Evolutionary conservation across 306 rosid genomes (phyloP).

Genomic region (Glycyrrhiza uralensis): DNA sequence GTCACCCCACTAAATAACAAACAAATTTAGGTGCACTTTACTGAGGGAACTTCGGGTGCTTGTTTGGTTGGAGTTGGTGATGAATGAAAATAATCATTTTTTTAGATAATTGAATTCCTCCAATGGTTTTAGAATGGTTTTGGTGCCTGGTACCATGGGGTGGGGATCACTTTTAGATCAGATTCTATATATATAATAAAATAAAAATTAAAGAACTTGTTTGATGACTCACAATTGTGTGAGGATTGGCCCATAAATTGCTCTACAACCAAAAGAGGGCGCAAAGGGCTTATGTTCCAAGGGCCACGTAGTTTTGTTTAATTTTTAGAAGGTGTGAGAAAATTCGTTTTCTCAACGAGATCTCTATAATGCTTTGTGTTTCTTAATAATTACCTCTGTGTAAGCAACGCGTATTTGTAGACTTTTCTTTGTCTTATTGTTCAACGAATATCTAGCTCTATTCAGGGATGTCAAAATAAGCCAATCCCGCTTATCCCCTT

Average conservation of each 20-base stretch:
- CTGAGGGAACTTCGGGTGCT: background rate
- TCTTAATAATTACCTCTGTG: background rate
- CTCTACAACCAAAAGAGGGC: background rate
- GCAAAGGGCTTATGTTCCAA: background rate
- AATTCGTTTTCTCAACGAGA: background rate
- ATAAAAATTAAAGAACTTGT: background rate
- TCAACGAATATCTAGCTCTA: too few relatives aligned
- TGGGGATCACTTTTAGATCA: background rate
- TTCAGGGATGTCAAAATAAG: too few relatives aligned
- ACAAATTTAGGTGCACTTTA: background rate
- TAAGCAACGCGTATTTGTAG: background rate
- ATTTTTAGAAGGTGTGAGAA: background rate
- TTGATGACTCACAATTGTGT: background rate
- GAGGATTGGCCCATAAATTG: background rate
- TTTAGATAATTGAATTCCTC: background rate
- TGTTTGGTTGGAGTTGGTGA: background rate
- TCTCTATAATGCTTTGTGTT: background rate
- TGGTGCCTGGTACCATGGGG: too few relatives aligned
- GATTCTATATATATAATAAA: background rate
- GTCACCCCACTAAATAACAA: constrained; percentile 17
- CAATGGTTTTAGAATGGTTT: background rate
- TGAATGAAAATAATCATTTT: background rate
- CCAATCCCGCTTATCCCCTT: too few relatives aligned
- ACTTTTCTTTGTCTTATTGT: background rate
- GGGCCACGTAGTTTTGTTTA: background rate